phyloP scores from a whole-genome alignment of 164 flowering plant genomes.

The Nymphaea colorata region DNA sequence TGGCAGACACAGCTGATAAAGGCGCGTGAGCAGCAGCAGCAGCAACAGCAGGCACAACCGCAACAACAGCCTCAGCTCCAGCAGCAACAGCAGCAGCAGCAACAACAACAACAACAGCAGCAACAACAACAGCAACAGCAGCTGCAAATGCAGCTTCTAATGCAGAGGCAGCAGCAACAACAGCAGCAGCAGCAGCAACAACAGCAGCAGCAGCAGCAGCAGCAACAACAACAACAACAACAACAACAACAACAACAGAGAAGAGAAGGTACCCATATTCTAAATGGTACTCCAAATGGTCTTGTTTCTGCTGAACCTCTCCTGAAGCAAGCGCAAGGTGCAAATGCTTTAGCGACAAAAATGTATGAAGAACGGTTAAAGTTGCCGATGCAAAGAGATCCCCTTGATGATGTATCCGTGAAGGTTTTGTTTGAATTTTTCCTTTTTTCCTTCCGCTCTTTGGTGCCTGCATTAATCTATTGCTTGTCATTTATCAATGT shows the following conservation, averaged over 20 bases:
- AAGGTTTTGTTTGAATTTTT: conserved; percentile 32
- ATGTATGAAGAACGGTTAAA: conserved; percentile 88
- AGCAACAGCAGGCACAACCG: conserved; percentile 26
- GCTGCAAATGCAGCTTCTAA: conserved; percentile 58
- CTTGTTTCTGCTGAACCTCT: conserved; percentile 60
- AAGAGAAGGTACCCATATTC: conserved; percentile 69
- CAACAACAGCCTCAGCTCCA: conserved; percentile 42
- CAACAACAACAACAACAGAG: conserved; percentile 52
- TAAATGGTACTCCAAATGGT: conserved; percentile 72
- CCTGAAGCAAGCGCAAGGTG: conserved; percentile 69
- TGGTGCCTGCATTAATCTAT: background rate
- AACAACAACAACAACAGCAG: conserved; percentile 37
- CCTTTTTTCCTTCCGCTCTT: too few relatives aligned
- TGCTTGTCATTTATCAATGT: background rate
- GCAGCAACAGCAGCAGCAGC: conserved; percentile 37
- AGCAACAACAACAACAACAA: conserved; percentile 48
- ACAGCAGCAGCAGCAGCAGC: conserved; percentile 49
- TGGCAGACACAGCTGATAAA: conserved; percentile 45
- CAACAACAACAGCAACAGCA: conserved; percentile 66
- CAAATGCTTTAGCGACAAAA: conserved; percentile 87
- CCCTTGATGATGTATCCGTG: conserved; percentile 82
- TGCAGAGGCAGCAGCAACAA: conserved; percentile 50
- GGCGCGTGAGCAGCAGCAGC: conserved; percentile 41
- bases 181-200: conserved; percentile 47
- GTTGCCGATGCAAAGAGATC: conserved; percentile 69